These are phyloP conservation scores for Cryptococcus sp. DNA, from an alignment of 1,284 basidiomycete species.

Conservation along the genomic window DNA sequence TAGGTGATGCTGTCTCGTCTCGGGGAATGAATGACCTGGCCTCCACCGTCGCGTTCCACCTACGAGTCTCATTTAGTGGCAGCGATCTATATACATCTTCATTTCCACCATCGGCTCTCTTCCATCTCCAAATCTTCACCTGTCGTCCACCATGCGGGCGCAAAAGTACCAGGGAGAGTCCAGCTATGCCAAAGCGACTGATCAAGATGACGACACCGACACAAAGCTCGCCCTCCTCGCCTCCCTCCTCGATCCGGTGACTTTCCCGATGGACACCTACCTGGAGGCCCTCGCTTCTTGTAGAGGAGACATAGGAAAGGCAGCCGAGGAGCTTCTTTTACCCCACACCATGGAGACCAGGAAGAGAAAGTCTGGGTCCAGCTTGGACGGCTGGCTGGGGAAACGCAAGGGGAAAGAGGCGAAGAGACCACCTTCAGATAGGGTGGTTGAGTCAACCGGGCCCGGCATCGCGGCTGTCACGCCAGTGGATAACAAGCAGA, in stretches of 20 bases:
- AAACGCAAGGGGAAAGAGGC: slow-evolving; percentile 16
- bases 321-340: slow-evolving; percentile 54
- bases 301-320: slow-evolving; percentile 60
- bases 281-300: slow-evolving; percentile 61
- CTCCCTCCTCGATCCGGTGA: slow-evolving; percentile 41
- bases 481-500: not conserved
- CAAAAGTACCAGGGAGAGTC: no score
- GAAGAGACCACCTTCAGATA: not conserved
- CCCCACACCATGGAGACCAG: slow-evolving; percentile 29
- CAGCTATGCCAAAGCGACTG: no score
- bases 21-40: not conserved
- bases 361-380: slow-evolving; percentile 52
- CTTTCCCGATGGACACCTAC: slow-evolving; percentile 31
- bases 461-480: not conserved
- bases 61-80: no score
- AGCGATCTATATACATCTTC: not conserved
- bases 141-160: no score
- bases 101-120: not conserved
- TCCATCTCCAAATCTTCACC: not conserved
- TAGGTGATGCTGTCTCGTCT: no score
- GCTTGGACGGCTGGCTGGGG: slow-evolving; percentile 59
- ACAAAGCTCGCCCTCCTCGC: slow-evolving; percentile 40
- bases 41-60: no score
- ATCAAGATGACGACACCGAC: slow-evolving; percentile 21
- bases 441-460: not conserved